Base-by-base conservation (phyloP, 2,329 filamentous ascomycete genomes). In the Ascochyta rabiei region DNA sequence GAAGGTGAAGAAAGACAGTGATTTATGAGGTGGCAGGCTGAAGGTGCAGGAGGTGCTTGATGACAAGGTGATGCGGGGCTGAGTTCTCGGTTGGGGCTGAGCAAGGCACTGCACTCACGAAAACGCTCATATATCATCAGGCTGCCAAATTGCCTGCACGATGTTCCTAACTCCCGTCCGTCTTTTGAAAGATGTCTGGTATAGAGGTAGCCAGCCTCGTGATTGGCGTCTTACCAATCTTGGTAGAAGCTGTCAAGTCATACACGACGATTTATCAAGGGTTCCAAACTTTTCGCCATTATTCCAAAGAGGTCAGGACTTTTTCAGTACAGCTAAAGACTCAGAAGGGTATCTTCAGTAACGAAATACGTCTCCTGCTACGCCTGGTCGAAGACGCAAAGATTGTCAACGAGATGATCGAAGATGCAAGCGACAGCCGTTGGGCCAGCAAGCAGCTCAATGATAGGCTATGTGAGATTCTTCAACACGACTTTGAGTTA, bases 221-320 rank as follows among this genome's bases (percentile, higher is more conserved):
- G 3, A 60, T 70, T 18, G 67, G 64, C 10, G 52, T 68, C 4
- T 18, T 70, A 4, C 66, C 66, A 12, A 55, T 69, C 2, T 43
- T 70, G 4, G 43, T 69, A 7, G 63, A 69, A 51, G 55, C 56
- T 6, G 34, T 68, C 2, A 66, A 67, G 30, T 50, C 60, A 1
- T 70, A 69, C 31, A 52, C 54, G 6, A 35, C 26, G 1, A 35
- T 64, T 3, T 44, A 51, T 1, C 45, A 49, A 12, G 48, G 49
- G 12, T 38, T 65, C 5, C 57, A 53, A 28, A 61, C 60, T 6
- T 62, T 70, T 31, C 60, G 61, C 4, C 61, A 62, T 24, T 62
- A 56, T 23, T 63, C 57, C 0, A 59, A 44, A 43, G 67, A 64
- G 30, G 52, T 68, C 8, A 60, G 50, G 23, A 47, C 43, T 6